Base-by-base conservation (phyloP, 2,329 filamentous ascomycete species). In the Thyridium curvatum region DNA sequence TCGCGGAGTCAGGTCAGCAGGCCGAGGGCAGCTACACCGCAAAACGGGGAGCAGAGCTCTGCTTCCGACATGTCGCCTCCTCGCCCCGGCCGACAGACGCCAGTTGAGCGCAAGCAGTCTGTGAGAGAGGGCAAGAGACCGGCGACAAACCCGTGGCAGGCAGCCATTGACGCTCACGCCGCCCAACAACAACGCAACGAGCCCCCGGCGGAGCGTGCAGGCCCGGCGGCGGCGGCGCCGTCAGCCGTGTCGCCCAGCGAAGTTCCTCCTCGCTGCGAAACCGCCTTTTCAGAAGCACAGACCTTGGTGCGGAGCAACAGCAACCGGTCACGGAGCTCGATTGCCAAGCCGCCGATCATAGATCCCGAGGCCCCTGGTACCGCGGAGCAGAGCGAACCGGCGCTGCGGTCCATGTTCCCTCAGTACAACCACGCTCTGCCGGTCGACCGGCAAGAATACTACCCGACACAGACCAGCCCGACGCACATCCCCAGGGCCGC, bases 381-480 rank as follows among this genome's bases (percentile, higher is more conserved):
- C 21, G 6, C 21, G 6, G 6, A 26, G 21, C 21, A 26, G 10
- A 26, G 21, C 10, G 21, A 26, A 59, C 68, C 21, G 6, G 64
- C 72, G 0, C 71, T 85, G 50, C 73, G 76, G 26, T 89, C 84
- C 17, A 88, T 90, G 50, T 90, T 90, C 50, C 85, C 85, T 8
- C 71, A 74, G 21, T 89, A 88, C 54, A 80, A 90, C 51, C 81
- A 79, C 3, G 72, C 72, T 2, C 55, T 86, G 17, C 69, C 83
- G 5, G 70, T 87, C 3, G 69, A 78, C 40, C 75, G 79, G 41
- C 85, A 90, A 52, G 62, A 76, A 34, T 89, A 90, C 60, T 83
- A 74, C 35, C 83, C 84, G 3, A 81, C 77, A 1, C 77, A 83
- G 53, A 62, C 72, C 39, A 79, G 74, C 43, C 80, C 83, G 12